Conservation (phyloP, 441 rosid species). For the Euphorbia corollata region DNA sequence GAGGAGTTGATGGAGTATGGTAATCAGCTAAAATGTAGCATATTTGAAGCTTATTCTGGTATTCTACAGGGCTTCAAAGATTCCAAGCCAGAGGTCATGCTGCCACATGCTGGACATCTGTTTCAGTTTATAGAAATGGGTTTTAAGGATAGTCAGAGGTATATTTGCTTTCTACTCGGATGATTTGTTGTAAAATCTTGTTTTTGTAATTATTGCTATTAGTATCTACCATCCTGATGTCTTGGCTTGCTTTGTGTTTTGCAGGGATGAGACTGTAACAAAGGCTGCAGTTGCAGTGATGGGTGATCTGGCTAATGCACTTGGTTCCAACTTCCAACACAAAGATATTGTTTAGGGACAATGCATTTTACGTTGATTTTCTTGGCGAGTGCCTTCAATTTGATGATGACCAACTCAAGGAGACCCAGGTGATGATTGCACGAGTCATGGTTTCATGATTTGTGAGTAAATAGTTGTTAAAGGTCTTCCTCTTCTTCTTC, state of each 20-base stretch:
- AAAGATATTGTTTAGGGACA: slow-evolving; percentile 56
- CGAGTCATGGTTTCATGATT: slow-evolving; percentile 58
- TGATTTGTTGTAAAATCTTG: background rate
- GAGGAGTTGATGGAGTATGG: slow-evolving; percentile 81
- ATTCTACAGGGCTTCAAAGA: slow-evolving; percentile 87
- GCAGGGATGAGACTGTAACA: slow-evolving; percentile 79
- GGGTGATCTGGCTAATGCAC: slow-evolving; percentile 90
- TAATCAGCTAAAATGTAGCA: slow-evolving; percentile 73
- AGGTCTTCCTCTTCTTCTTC: background rate
- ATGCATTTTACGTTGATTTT: slow-evolving; percentile 50
- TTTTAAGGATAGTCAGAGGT: slow-evolving; percentile 67
- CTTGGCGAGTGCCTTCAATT: slow-evolving; percentile 67
- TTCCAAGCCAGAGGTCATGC: slow-evolving; percentile 64
- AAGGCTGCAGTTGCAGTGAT: slow-evolving; percentile 87
- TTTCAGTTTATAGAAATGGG: slow-evolving; percentile 73
- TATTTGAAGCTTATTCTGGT: slow-evolving; percentile 88
- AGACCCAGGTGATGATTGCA: slow-evolving; percentile 73
- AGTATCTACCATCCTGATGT: background rate
- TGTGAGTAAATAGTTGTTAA: slow-evolving; percentile 18
- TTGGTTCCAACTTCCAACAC: slow-evolving; percentile 62
- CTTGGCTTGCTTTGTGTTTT: background rate
- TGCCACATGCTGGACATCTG: slow-evolving; percentile 78
- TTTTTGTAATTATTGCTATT: background rate
- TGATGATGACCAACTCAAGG: slow-evolving; percentile 77
- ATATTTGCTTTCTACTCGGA: background rate